phyloP scores from a whole-genome alignment of 805 yeast species.

The Lipomyces anomalus region DNA sequence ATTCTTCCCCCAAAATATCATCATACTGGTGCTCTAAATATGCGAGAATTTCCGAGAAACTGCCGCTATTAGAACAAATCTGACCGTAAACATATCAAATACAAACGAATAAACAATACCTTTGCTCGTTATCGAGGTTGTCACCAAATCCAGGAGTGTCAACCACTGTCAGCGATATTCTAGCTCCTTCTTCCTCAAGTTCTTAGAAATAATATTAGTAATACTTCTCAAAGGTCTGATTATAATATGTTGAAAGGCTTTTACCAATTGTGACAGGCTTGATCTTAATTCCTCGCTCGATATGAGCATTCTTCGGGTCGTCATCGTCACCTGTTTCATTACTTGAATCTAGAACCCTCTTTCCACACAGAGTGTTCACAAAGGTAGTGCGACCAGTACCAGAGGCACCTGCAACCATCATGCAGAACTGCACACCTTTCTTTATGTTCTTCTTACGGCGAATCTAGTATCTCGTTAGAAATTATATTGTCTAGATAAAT shows the following conservation, averaged over 20 bases:
- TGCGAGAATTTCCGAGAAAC: constrained; percentile 44
- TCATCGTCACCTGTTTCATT: constrained; percentile 20
- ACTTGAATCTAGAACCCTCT: constrained; percentile 37
- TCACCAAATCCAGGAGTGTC: constrained; percentile 79
- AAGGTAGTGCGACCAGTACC: constrained; percentile 74
- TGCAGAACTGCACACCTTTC: constrained; percentile 56
- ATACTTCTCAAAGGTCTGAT: no score
- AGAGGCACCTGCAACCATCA: constrained; percentile 66
- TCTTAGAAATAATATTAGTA: constrained; percentile 42
- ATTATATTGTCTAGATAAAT: not conserved
- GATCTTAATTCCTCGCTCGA: constrained; percentile 38
- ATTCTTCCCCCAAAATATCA: constrained; percentile 65
- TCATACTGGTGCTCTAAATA: constrained; percentile 70
- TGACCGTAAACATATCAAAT: not conserved
- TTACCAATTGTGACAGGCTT: constrained; percentile 40
- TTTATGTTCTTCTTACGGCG: constrained; percentile 59
- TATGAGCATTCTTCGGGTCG: constrained; percentile 35
- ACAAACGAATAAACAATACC: constrained; percentile 32
- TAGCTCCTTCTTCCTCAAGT: constrained; percentile 49
- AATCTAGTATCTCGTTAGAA: constrained; percentile 26
- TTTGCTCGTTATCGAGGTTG: constrained; percentile 55
- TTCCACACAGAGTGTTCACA: constrained; percentile 59
- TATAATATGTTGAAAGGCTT: not conserved
- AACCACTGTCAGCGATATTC: constrained; percentile 51
- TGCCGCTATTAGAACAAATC: not conserved